These are phyloP conservation scores for Talaromyces verruculosus DNA, from an alignment of 2,329 filamentous ascomycete species.

Conservation along the genomic window DNA sequence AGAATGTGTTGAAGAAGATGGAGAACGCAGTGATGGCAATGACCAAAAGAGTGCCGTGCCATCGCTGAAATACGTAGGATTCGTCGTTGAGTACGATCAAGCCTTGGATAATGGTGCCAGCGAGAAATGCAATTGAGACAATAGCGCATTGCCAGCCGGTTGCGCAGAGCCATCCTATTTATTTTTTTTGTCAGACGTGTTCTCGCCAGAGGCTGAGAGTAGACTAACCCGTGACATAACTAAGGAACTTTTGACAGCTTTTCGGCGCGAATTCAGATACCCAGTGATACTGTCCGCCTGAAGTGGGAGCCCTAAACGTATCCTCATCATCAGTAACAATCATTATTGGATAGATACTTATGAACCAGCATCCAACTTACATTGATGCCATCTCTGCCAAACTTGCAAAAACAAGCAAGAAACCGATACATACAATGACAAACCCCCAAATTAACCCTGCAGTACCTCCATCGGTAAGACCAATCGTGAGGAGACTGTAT, in stretches of 20 bases:
- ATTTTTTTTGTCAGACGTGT: background rate
- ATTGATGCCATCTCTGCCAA: slow-evolving; percentile 48
- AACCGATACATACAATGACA: slow-evolving; percentile 34
- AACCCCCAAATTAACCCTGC: slow-evolving; percentile 43
- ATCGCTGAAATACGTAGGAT: slow-evolving; percentile 42
- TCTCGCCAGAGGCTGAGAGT: background rate
- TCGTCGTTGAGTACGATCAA: slow-evolving; percentile 46
- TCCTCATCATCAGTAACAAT: background rate
- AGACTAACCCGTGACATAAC: slow-evolving; percentile 45
- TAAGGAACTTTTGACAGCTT: slow-evolving; percentile 44
- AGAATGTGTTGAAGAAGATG: slow-evolving; percentile 47
- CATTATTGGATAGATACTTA: background rate
- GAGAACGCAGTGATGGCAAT: slow-evolving; percentile 43
- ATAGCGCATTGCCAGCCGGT: slow-evolving; percentile 50
- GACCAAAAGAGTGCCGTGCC: slow-evolving; percentile 48
- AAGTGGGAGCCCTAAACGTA: slow-evolving; percentile 40
- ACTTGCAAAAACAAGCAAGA: slow-evolving; percentile 38
- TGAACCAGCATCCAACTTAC: slow-evolving; percentile 29
- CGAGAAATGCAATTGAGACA: slow-evolving; percentile 46
- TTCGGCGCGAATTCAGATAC: slow-evolving; percentile 48
- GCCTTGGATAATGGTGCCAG: slow-evolving; percentile 48
- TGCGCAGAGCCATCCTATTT: slow-evolving; percentile 44
- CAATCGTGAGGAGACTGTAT: slow-evolving; percentile 17
- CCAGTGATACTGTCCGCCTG: slow-evolving; percentile 45
- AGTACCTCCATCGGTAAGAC: slow-evolving; percentile 40